Evolutionary conservation across 495 filamentous ascomycete species (phyloP), one percentile per base, ranked within the genome.

Genomic region (Aspergillus egyptiacus): DNA sequence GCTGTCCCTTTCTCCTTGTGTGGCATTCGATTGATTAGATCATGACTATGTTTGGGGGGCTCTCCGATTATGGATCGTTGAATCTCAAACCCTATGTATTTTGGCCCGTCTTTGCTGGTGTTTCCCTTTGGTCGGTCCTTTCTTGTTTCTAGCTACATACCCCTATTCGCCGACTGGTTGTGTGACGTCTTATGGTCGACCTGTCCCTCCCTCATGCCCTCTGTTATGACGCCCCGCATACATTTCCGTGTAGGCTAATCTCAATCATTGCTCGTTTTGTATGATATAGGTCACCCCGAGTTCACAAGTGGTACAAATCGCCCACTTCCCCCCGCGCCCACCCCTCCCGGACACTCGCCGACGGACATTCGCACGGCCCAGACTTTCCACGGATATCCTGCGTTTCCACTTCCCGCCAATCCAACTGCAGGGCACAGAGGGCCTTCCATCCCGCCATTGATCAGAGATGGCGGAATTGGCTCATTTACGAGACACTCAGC

Each of bases 311-410:
- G 51, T 48, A 39, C 58, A 31, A 63, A 62, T 46, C 69, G 62
- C 36, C 55, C 55, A 46, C 60, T 53, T 30, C 55, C 55, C 48
- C 62, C 54, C 43, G 60, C 46, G 34, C 55, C 56, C 19, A 45
- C 55, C 6, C 56, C 58, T 37, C 46, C 62, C 27, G 50, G 53
- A 19, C 52, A 58, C 25, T 54, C 62, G 41, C 54, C 61, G 17
- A 55, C 63, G 20, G 83, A 91, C 49, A 73, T 89, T 30, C 85
- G 89, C 39, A 80, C 82, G 28, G 70, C 82, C 23, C 88, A 95
- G 45, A 80, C 87, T 51, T 96, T 96, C 68, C 77, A 82, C 34
- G 81, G 80, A 27, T 86, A 89, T 54, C 77, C 83, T 36, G 64
- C 76, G 39, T 81, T 82, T 60, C 83, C 84, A 37, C 70, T 79